Evolutionary conservation across 106 monocot genomes (phyloP), one percentile per base, ranked within the genome.

Genomic region (Alisma plantagoaquatica): DNA sequence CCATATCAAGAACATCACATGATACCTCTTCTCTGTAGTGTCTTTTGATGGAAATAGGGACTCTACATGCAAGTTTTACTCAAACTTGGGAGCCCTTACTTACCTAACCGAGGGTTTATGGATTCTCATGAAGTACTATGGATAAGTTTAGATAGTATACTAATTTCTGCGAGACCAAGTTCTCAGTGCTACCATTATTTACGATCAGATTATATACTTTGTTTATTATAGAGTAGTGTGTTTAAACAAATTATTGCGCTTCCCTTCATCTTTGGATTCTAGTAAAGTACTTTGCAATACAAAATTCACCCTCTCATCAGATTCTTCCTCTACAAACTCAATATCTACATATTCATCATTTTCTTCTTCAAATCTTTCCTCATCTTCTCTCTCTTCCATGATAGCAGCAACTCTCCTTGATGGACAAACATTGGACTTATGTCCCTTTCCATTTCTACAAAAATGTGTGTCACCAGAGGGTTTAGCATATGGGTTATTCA

Each of bases 1-100:
- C 26, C 53, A 54, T 54, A 12, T 31, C 53, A 9, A 54, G 0
- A 0, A 2, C 53, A 31, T 54, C 53, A 31, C 53, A 54, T 10
- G n/a, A 7, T 3, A 54, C 26, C 2, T 7, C 18, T n/a, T 29
- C 29, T 28, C 16, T 12, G 18, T 54, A 54, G 10, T 9, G 12
- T 12, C 6, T 31, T 10, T 19, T 31, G 20, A 54, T 29, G 53
- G 53, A 30, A 0, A 54, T 10, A n/a, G 53, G 29, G 4, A 54
- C 53, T 3, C 7, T 0, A 31, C 27, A 54, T 2, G n/a, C 14
- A 30, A 30, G 30, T 12, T n/a, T 26, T 3, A 54, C 53, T 4
- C 2, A 30, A 7, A 54, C 24, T 28, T 6, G 12, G n/a, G 24
- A 3, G 17, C 27, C 53, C 4, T 54, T 27, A 2, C 31, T 29